Evolutionary conservation across 2,329 filamentous ascomycete genomes (phyloP), one percentile per base, ranked within the genome.

Genomic region (Cordyceps cateniannulata): DNA sequence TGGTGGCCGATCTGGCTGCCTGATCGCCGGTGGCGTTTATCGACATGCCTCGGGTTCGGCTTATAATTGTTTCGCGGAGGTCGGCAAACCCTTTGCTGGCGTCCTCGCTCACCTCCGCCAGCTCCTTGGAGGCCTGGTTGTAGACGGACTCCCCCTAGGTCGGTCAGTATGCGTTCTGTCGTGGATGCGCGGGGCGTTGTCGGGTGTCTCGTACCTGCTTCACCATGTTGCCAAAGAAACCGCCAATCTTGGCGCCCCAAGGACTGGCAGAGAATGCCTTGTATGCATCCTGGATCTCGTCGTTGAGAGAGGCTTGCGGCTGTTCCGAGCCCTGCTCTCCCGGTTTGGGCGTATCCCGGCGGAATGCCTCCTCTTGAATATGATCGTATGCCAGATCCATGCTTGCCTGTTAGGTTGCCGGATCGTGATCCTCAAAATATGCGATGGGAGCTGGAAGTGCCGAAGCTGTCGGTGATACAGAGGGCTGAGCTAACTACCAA

Each of bases 361-460:
- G 80, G 64, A 90, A 82, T 56, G 85, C 83, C 73, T 95, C 88
- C 78, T 96, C 91, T 72, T 91, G 87, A 69, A 98, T 96, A 75
- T 96, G 92, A 71, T 99, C 95, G 82, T 98, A 99, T 49, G 93
- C 93, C 70, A 96, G 82, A 84, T 99, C 95, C 95, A 99, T 98
- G 65, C 65, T 69, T 57, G 14, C 25, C 40, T 18, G 22, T 20
- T 24, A 12, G 40, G 8, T 50, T 18, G 22, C 14, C 20, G 16
- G 12, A 14, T 49, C 29, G 29, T 38, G 16, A 6, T 40, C 20
- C 20, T 25, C 9, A 20, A 22, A 16, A 20, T 25, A 29, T 40
- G 44, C 22, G 54, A 40, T 22, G 8, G 20, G 14, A 22, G 20
- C 3, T 35, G 27, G 40, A 32, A 49, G 16, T 49, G 44, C 35